Evolutionary conservation across 805 yeast genomes (phyloP).

Genomic region (Kazachstania taianensis): DNA sequence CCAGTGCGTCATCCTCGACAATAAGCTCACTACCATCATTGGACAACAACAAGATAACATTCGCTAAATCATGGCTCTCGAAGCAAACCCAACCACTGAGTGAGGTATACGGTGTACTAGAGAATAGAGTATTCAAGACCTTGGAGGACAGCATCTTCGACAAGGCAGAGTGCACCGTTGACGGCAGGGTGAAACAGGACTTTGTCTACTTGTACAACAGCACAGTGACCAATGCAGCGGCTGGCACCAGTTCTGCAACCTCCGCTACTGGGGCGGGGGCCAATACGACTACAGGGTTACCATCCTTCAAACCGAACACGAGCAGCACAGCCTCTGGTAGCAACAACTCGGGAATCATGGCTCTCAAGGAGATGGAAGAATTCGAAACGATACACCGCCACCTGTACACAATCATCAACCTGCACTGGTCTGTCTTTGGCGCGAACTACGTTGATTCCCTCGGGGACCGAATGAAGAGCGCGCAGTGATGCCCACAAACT

Average conservation of each 20-base stretch:
- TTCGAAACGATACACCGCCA: constrained; percentile 48
- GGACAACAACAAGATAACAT: constrained; percentile 31
- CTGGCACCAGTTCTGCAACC: neutral
- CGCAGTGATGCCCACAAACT: neutral
- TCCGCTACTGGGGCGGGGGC: neutral
- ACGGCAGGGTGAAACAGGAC: constrained; percentile 28
- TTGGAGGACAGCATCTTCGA: constrained; percentile 32
- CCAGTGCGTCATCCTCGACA: too few relatives aligned
- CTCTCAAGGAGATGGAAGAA: constrained; percentile 36
- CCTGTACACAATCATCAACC: constrained; percentile 54
- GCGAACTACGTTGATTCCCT: constrained; percentile 45
- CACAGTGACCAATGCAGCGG: constrained; percentile 1
- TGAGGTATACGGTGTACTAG: constrained; percentile 67
- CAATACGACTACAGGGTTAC: neutral
- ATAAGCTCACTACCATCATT: constrained; percentile 12
- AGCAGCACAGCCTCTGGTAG: constrained; percentile 1
- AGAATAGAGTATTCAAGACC: constrained; percentile 49
- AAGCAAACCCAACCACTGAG: constrained; percentile 81
- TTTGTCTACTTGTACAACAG: constrained; percentile 23
- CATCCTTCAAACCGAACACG: constrained; percentile 5
- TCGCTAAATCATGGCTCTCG: constrained; percentile 68
- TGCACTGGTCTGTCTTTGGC: constrained; percentile 81
- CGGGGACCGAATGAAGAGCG: constrained; percentile 13
- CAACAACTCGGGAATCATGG: constrained; percentile 7
- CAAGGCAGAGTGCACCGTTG: constrained; percentile 30